Percentiles rank a stretch among this genome's conserved stretches.
Conservation (phyloP, 1,284 basidiomycete species). For the Ganoderma sp. region DNA sequence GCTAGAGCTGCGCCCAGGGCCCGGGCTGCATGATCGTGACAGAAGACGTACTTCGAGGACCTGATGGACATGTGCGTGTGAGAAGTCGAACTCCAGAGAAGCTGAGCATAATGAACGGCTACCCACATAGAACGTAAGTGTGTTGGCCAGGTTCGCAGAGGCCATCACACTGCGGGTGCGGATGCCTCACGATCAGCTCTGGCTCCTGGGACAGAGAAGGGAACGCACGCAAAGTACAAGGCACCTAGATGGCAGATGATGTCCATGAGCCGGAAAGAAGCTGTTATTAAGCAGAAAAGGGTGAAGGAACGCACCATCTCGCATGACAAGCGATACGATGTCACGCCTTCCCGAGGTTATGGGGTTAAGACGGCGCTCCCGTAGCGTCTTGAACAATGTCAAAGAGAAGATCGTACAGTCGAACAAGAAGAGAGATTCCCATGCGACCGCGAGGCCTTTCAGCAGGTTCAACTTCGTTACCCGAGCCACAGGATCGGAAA, state of each 20-base stretch:
- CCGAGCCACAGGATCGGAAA: background rate
- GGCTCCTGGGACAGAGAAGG: background rate
- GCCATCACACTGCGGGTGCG: constrained; percentile 41
- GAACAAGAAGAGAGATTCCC: constrained; percentile 41
- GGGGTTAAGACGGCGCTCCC: constrained; percentile 23
- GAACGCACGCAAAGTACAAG: constrained; percentile 41
- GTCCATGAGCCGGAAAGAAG: constrained; percentile 3
- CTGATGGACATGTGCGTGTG: constrained; percentile 9
- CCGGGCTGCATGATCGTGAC: constrained; percentile 16
- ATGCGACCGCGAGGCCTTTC: constrained; percentile 40
- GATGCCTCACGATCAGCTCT: constrained; percentile 6
- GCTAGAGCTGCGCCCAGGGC: constrained; percentile 3
- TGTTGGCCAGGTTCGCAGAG: constrained; percentile 39
- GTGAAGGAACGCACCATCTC: constrained; percentile 35
- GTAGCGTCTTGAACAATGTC: constrained; percentile 39
- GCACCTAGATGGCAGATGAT: constrained; percentile 33
- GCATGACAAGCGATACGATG: constrained; percentile 36
- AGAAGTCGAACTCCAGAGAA: constrained; percentile 1
- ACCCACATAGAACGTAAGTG: constrained; percentile 44
- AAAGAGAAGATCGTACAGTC: constrained; percentile 39
- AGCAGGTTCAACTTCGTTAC: background rate
- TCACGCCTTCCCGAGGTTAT: constrained; percentile 25
- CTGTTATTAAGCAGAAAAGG: background rate
- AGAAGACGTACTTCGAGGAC: constrained; percentile 22
- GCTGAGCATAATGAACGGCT: constrained; percentile 3